phyloP scores from a whole-genome alignment of 306 rosid genomes.

The Phaseolus lunatus region DNA sequence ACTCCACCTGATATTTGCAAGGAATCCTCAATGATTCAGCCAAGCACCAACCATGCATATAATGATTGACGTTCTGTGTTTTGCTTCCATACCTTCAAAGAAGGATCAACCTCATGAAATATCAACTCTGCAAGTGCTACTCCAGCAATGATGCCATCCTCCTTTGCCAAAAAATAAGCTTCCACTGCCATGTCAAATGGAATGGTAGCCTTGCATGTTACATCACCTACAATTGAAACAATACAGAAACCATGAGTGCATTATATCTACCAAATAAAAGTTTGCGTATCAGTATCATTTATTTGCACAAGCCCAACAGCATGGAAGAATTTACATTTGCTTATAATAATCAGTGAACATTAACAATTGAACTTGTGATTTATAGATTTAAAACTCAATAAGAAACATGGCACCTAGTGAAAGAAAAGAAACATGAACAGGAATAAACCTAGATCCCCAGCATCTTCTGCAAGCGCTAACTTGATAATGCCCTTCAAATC shows the following conservation, averaged over 20 bases:
- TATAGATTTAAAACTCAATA: background rate
- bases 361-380: background rate
- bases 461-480: conserved; percentile 87
- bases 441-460: conserved; percentile 72
- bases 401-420: background rate
- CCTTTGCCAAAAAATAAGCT: conserved; percentile 92
- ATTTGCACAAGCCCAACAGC: background rate
- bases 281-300: background rate
- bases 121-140: conserved; percentile 85
- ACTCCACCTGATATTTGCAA: conserved; percentile 73
- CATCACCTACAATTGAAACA: conserved; percentile 70
- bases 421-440: conserved; percentile 2
- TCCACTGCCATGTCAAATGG: conserved; percentile 81
- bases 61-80: conserved; percentile 37
- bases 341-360: conserved; percentile 1
- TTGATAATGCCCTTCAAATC: conserved; percentile 76
- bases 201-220: conserved; percentile 85
- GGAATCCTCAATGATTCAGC: conserved; percentile 28
- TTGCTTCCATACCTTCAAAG: conserved; percentile 64
- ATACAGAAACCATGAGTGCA: conserved; percentile 21
- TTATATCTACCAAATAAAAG: conserved; percentile 16
- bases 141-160: conserved; percentile 87
- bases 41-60: conserved; percentile 39
- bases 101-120: conserved; percentile 86
- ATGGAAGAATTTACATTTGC: background rate